Percentiles rank a stretch among this genome's conserved stretches.
Conservation (phyloP, 352 stramenopile genomes). For the Pythium pyrilobum region DNA sequence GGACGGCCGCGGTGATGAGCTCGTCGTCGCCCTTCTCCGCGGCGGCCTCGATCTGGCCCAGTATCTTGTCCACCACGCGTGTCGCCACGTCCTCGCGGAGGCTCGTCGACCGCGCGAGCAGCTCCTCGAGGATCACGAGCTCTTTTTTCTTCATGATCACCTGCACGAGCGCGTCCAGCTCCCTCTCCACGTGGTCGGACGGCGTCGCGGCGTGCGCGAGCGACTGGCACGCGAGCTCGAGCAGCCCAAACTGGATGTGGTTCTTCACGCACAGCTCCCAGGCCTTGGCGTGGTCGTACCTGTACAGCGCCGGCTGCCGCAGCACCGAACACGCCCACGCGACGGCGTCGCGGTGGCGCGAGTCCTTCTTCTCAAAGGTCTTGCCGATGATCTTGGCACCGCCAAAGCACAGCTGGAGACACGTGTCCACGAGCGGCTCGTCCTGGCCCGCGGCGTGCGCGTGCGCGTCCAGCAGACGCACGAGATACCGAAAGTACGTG, state of each 20-base stretch:
- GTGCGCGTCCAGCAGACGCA: slow-evolving; percentile 55
- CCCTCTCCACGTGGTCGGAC: slow-evolving; percentile 21
- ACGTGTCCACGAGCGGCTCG: slow-evolving; percentile 45
- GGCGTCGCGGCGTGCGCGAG: background rate
- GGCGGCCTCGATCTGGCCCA: slow-evolving; percentile 43
- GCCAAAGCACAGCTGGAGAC: slow-evolving; percentile 57
- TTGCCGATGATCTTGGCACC: slow-evolving; percentile 35
- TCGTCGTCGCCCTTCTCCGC: slow-evolving; percentile 33
- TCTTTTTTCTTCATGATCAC: slow-evolving; percentile 42
- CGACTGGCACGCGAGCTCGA: slow-evolving; percentile 37
- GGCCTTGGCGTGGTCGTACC: slow-evolving; percentile 44
- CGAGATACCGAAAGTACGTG: slow-evolving; percentile 69
- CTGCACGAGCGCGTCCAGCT: slow-evolving; percentile 41
- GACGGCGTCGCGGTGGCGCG: slow-evolving; percentile 12
- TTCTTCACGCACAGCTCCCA: slow-evolving; percentile 58
- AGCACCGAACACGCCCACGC: slow-evolving; percentile 46
- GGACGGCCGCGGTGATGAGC: slow-evolving; percentile 57
- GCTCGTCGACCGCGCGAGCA: slow-evolving; percentile 1
- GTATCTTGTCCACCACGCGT: slow-evolving; percentile 33
- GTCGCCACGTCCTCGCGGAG: slow-evolving; percentile 1
- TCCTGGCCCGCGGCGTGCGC: slow-evolving; percentile 38
- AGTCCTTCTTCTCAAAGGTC: slow-evolving; percentile 42
- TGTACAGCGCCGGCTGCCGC: slow-evolving; percentile 34
- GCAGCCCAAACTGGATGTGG: slow-evolving; percentile 32
- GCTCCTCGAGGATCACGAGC: slow-evolving; percentile 15